Base-by-base conservation (phyloP, 768 basidiomycete genomes). In the Lactarius indigo region DNA sequence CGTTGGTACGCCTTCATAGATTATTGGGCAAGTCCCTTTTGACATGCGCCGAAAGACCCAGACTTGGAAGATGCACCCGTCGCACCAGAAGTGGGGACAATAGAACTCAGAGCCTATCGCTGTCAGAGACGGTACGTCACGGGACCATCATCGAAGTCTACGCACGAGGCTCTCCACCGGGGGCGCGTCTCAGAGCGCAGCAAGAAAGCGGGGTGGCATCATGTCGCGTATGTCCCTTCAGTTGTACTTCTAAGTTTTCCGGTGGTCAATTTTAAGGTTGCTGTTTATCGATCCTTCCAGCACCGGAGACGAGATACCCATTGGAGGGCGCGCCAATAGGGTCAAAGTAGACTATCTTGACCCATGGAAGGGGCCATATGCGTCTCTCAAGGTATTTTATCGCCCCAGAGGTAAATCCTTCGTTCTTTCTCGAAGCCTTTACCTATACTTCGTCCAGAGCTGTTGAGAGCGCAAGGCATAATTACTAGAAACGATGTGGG, bases 201-300 rank as follows among this genome's bases (percentile, higher is more conserved):
- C 57, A 67, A 67, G 57, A 67, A 63, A 50, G 66, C 66, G 12
- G 66, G 66, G 39, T 67, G 66, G 66, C 66, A 67, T n/a, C 66
- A 67, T 42, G 61, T 63, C 37, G 28, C 47, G 66, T 63, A 67
- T 2, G 10, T 33, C 35, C 9, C 33, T 12, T 4, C 17, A 15
- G 50, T n/a, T n/a, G 15, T 26, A 3, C 13, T 28, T 13, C 37
- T 1, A 39, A 39, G 37, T 39, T 17, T 39, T 39, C 37, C 37
- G 5, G 13, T 17, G 4, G 15, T 39, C 37, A 15, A 13, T 5
- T 5, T 5, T 39, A 39, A 39, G 20, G 18, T n/a, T 20, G 26
- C 23, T 30, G 18, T 54, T 26, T 50, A 42, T 56, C 26, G 50
- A 15, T 28, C 17, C 5, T 47, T 12, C 10, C 33, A 66, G 65